These are phyloP conservation scores for Gardenia jasminoides DNA, from an alignment of 257 asterid genomes.

Conservation along the genomic window DNA sequence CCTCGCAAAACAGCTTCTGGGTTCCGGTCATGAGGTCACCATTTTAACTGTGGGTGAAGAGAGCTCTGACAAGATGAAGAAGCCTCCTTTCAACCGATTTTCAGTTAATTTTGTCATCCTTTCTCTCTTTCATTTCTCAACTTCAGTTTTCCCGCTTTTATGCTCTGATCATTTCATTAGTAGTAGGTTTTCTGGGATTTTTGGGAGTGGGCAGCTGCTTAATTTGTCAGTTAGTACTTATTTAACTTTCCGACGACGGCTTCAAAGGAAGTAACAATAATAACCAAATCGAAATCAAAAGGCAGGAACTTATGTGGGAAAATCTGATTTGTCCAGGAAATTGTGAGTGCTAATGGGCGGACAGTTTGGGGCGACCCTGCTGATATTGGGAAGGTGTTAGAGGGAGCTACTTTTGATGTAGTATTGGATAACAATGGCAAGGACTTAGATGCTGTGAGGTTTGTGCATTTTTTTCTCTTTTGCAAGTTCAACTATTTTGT, in stretches of 20 bases:
- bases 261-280: too few relatives aligned
- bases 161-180: too few relatives aligned
- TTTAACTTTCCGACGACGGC: too few relatives aligned
- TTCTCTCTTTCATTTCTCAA: neutral
- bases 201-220: neutral
- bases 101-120: slow-evolving; percentile 43
- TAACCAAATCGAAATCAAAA: neutral
- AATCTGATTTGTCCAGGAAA: slow-evolving; percentile 50
- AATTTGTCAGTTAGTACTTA: too few relatives aligned
- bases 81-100: slow-evolving; percentile 92
- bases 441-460: slow-evolving; percentile 85
- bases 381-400: slow-evolving; percentile 68
- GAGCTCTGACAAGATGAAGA: slow-evolving; percentile 95
- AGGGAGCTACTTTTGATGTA: slow-evolving; percentile 69
- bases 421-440: slow-evolving; percentile 98
- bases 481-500: neutral
- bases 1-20: slow-evolving; percentile 83
- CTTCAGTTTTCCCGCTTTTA: neutral
- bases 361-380: slow-evolving; percentile 89
- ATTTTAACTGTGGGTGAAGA: slow-evolving; percentile 85
- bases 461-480: neutral
- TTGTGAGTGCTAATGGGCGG: slow-evolving; percentile 73
- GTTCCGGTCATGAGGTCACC: slow-evolving; percentile 74
- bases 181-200: neutral
- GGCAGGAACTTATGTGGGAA: neutral